A percentile compares a stretch with the other conserved stretches of the same genome.
Conservation (phyloP, 2,329 filamentous ascomycete genomes). For the Neonectria ditissima region DNA sequence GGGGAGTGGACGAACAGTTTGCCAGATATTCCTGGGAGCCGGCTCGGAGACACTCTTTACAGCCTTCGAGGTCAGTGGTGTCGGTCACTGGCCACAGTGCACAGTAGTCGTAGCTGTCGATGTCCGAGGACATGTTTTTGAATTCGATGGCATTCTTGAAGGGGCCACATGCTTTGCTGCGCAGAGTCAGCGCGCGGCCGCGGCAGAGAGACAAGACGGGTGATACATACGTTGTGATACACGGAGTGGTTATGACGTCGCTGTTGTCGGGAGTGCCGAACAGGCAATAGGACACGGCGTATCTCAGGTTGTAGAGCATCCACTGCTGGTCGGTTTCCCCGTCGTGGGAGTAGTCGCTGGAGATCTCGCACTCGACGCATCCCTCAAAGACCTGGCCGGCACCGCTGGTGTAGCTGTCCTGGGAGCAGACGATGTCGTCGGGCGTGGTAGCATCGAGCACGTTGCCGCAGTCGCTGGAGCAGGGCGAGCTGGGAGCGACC, state of each 20-base stretch:
- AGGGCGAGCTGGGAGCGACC: constrained; percentile 62
- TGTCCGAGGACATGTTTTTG: constrained; percentile 60
- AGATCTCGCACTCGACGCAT: constrained; percentile 65
- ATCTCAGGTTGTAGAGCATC: constrained; percentile 70
- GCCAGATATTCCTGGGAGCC: constrained; percentile 56
- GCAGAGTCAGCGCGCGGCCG: constrained; percentile 14
- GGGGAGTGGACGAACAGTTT: constrained; percentile 61
- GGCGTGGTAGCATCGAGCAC: constrained; percentile 58
- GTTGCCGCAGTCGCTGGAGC: constrained; percentile 65
- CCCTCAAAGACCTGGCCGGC: constrained; percentile 62
- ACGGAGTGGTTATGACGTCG: constrained; percentile 59
- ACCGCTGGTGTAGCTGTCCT: constrained; percentile 53
- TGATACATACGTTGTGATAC: constrained; percentile 61
- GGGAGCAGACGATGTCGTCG: constrained; percentile 62
- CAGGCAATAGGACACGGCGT: constrained; percentile 66
- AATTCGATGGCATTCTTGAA: constrained; percentile 61
- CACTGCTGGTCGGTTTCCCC: constrained; percentile 65
- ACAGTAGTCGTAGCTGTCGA: constrained; percentile 66
- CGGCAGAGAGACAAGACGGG: constrained; percentile 38
- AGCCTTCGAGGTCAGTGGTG: constrained; percentile 53
- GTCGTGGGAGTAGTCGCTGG: constrained; percentile 59
- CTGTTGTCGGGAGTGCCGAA: constrained; percentile 61
- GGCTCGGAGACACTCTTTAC: constrained; percentile 60
- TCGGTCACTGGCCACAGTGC: constrained; percentile 57
- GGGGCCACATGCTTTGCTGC: constrained; percentile 65